phyloP scores from a whole-genome alignment of 495 filamentous ascomycete species.

The Podospora anserina region DNA sequence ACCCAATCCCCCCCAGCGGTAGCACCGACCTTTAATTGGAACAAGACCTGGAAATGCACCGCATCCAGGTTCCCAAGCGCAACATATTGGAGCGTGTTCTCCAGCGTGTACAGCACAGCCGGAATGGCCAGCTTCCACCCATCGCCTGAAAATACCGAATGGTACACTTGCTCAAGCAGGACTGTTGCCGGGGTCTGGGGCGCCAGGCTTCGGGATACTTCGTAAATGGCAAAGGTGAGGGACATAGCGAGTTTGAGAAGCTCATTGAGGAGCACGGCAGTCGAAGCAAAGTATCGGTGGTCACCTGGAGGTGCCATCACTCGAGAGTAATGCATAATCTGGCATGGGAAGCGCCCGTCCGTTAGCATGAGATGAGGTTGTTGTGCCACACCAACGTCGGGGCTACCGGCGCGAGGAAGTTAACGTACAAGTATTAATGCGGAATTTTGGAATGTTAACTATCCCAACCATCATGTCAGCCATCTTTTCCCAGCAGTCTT shows the following conservation, averaged over 20 bases:
- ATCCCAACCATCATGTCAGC: slow-evolving; percentile 20
- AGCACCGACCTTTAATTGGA: slow-evolving; percentile 67
- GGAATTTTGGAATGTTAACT: slow-evolving; percentile 81
- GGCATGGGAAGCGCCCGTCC: slow-evolving; percentile 3
- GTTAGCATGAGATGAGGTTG: background rate
- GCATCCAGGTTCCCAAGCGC: slow-evolving; percentile 88
- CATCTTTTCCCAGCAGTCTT: slow-evolving; percentile 20
- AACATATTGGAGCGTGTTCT: slow-evolving; percentile 89
- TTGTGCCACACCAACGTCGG: no score
- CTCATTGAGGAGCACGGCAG: slow-evolving; percentile 91
- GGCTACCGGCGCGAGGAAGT: background rate
- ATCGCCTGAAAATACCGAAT: slow-evolving; percentile 82
- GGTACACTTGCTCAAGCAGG: slow-evolving; percentile 74
- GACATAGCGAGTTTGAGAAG: slow-evolving; percentile 85
- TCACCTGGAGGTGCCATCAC: slow-evolving; percentile 80
- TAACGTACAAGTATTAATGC: slow-evolving; percentile 65
- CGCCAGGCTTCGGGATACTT: slow-evolving; percentile 70
- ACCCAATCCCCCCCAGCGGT: no score
- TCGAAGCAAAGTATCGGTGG: slow-evolving; percentile 87
- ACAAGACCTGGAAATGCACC: slow-evolving; percentile 87
- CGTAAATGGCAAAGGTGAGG: slow-evolving; percentile 81
- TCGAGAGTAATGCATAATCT: slow-evolving; percentile 90
- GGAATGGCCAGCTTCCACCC: slow-evolving; percentile 95
- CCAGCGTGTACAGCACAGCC: slow-evolving; percentile 80
- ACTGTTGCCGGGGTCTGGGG: slow-evolving; percentile 74